Evolutionary conservation across 192 early-diverging fungal genomes (phyloP), one percentile per base, ranked within the genome.

Genomic region (Coemansia sp.): DNA sequence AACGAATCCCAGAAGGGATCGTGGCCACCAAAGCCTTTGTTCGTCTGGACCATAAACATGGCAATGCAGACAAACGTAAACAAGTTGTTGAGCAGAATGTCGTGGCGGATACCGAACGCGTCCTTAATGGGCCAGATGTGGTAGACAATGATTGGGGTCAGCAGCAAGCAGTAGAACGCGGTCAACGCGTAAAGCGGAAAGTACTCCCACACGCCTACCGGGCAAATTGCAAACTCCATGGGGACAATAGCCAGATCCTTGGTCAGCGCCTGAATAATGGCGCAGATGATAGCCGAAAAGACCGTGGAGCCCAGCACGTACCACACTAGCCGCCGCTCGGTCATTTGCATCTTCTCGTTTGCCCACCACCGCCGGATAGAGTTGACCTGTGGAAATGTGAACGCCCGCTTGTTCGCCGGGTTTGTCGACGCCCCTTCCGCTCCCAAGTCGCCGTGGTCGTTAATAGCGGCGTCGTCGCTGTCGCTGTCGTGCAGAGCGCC

Each of bases 1-100:
- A 73, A 80, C 11, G 77, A 70, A 26, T 70, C 67, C 77, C 77
- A 80, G 54, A 80, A 80, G 14, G 66, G 68, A 40, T 74, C 70
- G 3, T 46, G 28, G 36, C 61, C 66, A 42, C 65, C 67, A 51
- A 69, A 74, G 3, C 65, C 77, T 43, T 64, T 60, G 53, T 66
- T 68, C 4, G 64, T 74, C 48, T 74, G 77, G n/a, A 80, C 71
- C 46, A 75, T 71, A 44, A 73, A 80, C 65, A 80, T 74, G 57
- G 49, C 58, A 15, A 80, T 66, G 43, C 64, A 69, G 7, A 80
- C 64, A 51, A 74, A 73, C 23, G 77, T 75, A 26, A 69, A 74
- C 57, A 69, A 38, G 38, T 68, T 80, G 67, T 65, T 70, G n/a
- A 80, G 56, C 45, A 73, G 57, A 36, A 80, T 69, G 55, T 80